phyloP scores from a whole-genome alignment of 2,329 filamentous ascomycete genomes.

The Saccharata proteae region DNA sequence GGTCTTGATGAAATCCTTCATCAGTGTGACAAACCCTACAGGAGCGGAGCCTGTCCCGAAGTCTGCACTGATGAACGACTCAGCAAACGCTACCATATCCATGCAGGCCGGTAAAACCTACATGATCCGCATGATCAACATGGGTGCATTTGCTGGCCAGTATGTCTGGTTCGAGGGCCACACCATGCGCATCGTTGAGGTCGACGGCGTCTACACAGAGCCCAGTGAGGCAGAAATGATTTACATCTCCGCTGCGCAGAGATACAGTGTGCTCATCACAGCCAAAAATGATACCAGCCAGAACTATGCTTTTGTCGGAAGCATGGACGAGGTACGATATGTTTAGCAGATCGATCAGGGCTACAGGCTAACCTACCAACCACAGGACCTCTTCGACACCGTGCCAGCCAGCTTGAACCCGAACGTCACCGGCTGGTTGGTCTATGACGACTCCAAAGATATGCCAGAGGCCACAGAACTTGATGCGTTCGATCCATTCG shows the following conservation, averaged over 20 bases:
- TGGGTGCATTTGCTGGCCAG: conserved; percentile 59
- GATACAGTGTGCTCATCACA: conserved; percentile 55
- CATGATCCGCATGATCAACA: conserved; percentile 56
- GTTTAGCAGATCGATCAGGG: not conserved
- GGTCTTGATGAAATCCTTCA: conserved; percentile 27
- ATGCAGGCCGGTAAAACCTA: conserved; percentile 46
- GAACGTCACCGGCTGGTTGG: conserved; percentile 44
- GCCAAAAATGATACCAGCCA: conserved; percentile 42
- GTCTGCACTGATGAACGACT: conserved; percentile 53
- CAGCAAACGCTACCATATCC: conserved; percentile 31
- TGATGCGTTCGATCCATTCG: conserved; percentile 53
- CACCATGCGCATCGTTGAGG: conserved; percentile 52
- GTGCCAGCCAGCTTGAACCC: conserved; percentile 57
- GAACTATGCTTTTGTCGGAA: conserved; percentile 48
- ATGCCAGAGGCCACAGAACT: conserved; percentile 41
- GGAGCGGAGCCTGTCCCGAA: conserved; percentile 56
- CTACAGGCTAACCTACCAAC: conserved; percentile 7
- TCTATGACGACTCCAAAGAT: conserved; percentile 38
- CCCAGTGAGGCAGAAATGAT: conserved; percentile 47
- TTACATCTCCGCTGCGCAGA: conserved; percentile 57
- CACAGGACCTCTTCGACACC: conserved; percentile 46
- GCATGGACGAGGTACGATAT: conserved; percentile 33
- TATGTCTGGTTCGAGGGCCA: conserved; percentile 61
- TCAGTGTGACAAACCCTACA: conserved; percentile 42
- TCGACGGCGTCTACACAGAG: conserved; percentile 56